Base-by-base conservation (phyloP, 2,329 filamentous ascomycete genomes). In the Akanthomyces dipterigenus region DNA sequence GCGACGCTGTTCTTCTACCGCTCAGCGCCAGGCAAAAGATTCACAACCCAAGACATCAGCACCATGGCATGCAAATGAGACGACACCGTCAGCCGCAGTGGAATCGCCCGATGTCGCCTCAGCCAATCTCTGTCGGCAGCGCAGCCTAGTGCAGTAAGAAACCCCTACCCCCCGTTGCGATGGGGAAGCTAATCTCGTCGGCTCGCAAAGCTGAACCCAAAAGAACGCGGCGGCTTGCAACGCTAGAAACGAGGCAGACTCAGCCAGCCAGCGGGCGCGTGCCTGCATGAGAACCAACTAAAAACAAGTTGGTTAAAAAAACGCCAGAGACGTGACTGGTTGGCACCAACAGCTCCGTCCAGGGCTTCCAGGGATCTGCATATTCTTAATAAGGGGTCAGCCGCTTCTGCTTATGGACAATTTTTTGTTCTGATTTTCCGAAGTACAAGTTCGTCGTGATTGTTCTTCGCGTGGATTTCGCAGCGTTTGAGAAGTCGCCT, bases 171-270 rank as follows among this genome's bases (percentile, higher is more conserved):
- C 53, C 53, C 16, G 40, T 34, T 34, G 31, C 53, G 55, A 57
- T 48, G 55, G 55, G 12, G 55, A 57, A 48, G 18, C 55, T 48
- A 57, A 57, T 57, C 55, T 57, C 55, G 43, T 46, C 40, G 26
- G 40, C 40, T 46, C 42, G 54, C 40, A 24, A 28, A 57, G 53
- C 53, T 55, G 53, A 55, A 55, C 40, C 22, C 18, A 26, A 26
- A 26, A 24, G 6, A 11, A 34, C 8, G 31, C 31, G 31, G 31
- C 31, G 31, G 36, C 36, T 22, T 22, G 38, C 24, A 8, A 5
- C 31, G 18, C 12, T 5, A 34, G 6, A 18, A 57, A 48, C 55
- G 43, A 57, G 55, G 55, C 42, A 48, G 55, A 48, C 20, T 57
- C 28, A n/a, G 53, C n/a, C n/a, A 36, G 28, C 28, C 14, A 24